phyloP scores from a whole-genome alignment of 768 basidiomycete genomes.

The Termitomyces sp. region DNA sequence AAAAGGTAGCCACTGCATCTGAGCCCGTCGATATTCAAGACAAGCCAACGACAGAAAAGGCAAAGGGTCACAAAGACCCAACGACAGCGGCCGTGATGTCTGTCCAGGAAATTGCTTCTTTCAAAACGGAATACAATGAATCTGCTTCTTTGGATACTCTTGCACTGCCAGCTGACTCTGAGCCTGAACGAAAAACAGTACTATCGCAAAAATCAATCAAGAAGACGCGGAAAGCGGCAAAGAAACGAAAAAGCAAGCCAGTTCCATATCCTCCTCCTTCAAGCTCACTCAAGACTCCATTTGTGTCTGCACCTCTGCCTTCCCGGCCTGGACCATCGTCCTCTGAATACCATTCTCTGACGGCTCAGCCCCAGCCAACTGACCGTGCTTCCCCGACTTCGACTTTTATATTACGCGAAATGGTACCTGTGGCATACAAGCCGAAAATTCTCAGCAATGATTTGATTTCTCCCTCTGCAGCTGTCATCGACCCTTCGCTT shows the following conservation, averaged over 20 bases:
- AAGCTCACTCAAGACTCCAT: slow-evolving; percentile 3
- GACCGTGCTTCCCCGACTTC: slow-evolving; percentile 1
- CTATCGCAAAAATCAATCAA: neutral
- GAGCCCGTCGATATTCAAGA: neutral
- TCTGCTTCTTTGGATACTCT: neutral
- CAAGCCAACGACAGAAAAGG: neutral
- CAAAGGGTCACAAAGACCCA: neutral
- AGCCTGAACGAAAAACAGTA: neutral
- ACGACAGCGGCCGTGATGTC: neutral
- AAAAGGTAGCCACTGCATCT: slow-evolving; percentile 17
- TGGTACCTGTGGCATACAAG: slow-evolving; percentile 8
- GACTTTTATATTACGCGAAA: slow-evolving; percentile 12
- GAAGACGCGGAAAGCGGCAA: neutral
- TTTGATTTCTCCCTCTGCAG: neutral
- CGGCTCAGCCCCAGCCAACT: neutral
- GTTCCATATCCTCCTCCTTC: neutral
- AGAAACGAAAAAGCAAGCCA: neutral
- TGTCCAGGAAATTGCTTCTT: slow-evolving; percentile 5
- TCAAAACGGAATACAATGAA: slow-evolving; percentile 9
- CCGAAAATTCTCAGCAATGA: neutral
- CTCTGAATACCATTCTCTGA: neutral
- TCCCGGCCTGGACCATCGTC: neutral
- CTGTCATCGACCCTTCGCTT: neutral
- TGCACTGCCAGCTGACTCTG: neutral
- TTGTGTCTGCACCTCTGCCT: slow-evolving; percentile 2